A percentile compares a stretch with the other conserved stretches of the same genome.
Evolutionary conservation across 345 rosid species (phyloP).

Genomic region (Dovyalis caffra): DNA sequence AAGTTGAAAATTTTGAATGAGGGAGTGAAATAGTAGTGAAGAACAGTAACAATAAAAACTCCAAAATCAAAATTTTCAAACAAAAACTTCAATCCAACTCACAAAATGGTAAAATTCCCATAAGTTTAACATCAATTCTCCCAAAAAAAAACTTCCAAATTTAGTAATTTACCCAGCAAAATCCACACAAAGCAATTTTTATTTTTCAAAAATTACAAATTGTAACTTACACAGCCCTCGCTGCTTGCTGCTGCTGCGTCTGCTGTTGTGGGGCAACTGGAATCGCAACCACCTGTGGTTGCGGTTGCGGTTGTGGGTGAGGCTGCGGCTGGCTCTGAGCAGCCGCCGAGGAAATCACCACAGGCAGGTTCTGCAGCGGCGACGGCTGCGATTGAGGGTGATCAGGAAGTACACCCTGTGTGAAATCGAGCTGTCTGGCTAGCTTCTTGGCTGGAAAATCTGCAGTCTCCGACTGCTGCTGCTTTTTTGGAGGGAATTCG

Average conservation of each 20-base stretch:
- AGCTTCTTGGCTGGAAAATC: conserved; percentile 65
- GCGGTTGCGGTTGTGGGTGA: conserved; percentile 4
- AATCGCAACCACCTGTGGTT: conserved; percentile 11
- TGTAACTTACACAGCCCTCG: conserved; percentile 61
- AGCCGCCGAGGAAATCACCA: neutral
- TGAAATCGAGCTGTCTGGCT: conserved; percentile 95
- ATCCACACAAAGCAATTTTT: neutral
- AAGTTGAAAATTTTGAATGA: neutral
- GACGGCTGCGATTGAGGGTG: conserved; percentile 45
- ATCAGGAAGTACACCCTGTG: conserved; percentile 51
- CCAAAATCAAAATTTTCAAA: conserved; percentile 2
- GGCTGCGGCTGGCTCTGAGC: conserved; percentile 18
- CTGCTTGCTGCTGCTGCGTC: conserved; percentile 34
- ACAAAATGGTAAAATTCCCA: neutral
- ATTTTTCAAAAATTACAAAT: neutral
- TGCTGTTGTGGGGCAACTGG: conserved; percentile 32
- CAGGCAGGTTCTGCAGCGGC: conserved; percentile 16
- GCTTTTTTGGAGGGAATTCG: conserved; percentile 70
- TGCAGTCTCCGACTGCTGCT: conserved; percentile 35
- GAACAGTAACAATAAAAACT: neutral
- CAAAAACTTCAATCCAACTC: neutral
- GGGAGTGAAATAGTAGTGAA: neutral
- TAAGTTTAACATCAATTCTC: neutral
- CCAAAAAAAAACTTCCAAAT: neutral
- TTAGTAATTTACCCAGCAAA: neutral